Evolutionary conservation across 345 rosid genomes (phyloP).

Genomic region (Microthlaspi erraticum): DNA sequence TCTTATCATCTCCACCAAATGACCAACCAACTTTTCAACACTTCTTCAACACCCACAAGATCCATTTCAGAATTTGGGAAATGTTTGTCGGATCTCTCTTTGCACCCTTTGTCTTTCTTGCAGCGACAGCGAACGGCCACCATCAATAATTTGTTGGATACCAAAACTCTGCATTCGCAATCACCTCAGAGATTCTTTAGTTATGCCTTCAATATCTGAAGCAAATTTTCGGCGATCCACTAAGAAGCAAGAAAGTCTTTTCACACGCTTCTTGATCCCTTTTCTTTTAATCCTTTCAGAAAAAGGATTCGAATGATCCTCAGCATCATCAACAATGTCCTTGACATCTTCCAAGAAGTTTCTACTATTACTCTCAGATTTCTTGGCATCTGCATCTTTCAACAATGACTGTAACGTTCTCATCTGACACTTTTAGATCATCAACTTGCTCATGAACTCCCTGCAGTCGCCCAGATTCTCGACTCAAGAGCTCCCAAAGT

Average conservation of each 20-base stretch:
- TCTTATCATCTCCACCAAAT: no score
- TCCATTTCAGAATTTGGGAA: conserved; percentile 33
- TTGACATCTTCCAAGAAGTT: conserved; percentile 10
- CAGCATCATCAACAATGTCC: conserved; percentile 2
- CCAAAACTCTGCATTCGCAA: conserved; percentile 42
- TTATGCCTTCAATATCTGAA: conserved; percentile 25
- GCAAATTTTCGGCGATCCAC: background rate
- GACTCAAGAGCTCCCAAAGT: background rate
- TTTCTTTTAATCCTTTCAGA: background rate
- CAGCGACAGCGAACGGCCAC: background rate
- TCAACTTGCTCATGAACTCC: conserved; percentile 20
- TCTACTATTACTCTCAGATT: conserved; percentile 28
- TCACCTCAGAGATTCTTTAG: conserved; percentile 36
- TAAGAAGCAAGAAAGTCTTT: background rate
- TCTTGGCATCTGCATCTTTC: conserved; percentile 39
- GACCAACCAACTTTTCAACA: conserved; percentile 20
- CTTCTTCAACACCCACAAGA: conserved; percentile 49
- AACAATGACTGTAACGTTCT: conserved; percentile 34
- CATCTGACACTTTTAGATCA: conserved; percentile 28
- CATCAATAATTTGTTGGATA: background rate
- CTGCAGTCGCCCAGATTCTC: conserved; percentile 1
- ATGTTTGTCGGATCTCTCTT: conserved; percentile 15
- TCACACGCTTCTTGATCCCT: background rate
- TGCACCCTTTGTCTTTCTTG: conserved; percentile 14
- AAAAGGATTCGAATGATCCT: conserved; percentile 32